phyloP scores from a whole-genome alignment of 331 rosid species.

The Pyracantha coccinea region DNA sequence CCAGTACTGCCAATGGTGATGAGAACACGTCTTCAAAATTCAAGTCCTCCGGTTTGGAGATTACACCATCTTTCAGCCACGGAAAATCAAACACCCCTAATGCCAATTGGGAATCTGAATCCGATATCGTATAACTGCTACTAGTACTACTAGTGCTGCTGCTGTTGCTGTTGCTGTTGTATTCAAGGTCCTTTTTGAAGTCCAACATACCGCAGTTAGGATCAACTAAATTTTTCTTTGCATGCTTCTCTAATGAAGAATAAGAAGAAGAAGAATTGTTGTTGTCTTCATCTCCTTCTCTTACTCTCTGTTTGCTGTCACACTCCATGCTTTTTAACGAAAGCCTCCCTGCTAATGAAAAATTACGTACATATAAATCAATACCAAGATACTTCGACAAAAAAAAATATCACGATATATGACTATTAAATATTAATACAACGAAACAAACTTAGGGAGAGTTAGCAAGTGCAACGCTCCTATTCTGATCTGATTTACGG shows the following conservation, averaged over 20 bases:
- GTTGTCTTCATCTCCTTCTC: slow-evolving; percentile 30
- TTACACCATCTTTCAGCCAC: slow-evolving; percentile 80
- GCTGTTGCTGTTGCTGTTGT: not conserved
- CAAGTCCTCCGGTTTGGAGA: slow-evolving; percentile 42
- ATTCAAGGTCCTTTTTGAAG: not conserved
- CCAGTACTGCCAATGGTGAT: slow-evolving; percentile 22
- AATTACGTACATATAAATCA: not conserved
- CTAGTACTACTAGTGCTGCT: slow-evolving; percentile 7
- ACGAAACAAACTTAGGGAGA: not conserved
- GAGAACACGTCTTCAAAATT: slow-evolving; percentile 53
- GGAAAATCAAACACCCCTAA: slow-evolving; percentile 84
- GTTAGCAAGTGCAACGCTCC: not conserved
- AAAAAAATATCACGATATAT: too few relatives aligned
- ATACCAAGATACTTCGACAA: too few relatives aligned
- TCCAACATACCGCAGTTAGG: slow-evolving; percentile 1
- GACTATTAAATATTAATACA: not conserved
- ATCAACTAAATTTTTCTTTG: slow-evolving; percentile 27
- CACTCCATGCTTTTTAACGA: slow-evolving; percentile 23
- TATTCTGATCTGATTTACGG: too few relatives aligned
- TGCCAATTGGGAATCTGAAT: slow-evolving; percentile 24
- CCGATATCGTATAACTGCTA: not conserved
- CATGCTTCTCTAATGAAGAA: slow-evolving; percentile 11
- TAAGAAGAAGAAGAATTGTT: not conserved
- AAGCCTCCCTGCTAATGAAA: slow-evolving; percentile 15
- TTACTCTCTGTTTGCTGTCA: slow-evolving; percentile 31